These are phyloP conservation scores for Pythium phragmiticola DNA, from an alignment of 352 stramenopile genomes.

Conservation along the genomic window DNA sequence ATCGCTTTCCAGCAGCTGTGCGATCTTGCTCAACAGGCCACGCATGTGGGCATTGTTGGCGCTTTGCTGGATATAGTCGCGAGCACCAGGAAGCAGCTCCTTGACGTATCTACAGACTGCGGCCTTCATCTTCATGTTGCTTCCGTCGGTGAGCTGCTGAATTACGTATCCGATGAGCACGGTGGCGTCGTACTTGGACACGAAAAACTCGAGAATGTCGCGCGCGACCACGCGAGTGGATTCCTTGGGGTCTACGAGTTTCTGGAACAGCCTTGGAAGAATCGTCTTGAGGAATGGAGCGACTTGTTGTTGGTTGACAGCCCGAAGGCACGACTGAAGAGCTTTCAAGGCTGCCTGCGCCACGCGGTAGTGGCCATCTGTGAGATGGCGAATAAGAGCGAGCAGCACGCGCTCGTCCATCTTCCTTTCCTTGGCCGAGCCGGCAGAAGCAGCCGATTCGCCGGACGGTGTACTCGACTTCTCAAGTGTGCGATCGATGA, in stretches of 20 bases:
- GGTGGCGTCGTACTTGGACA: constrained; percentile 44
- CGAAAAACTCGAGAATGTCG: constrained; percentile 63
- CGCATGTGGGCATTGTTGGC: constrained; percentile 69
- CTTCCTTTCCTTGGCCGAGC: constrained; percentile 30
- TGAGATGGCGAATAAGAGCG: constrained; percentile 62
- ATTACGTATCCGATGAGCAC: constrained; percentile 49
- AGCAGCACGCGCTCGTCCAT: constrained; percentile 57
- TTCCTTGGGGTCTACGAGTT: constrained; percentile 78
- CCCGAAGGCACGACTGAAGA: constrained; percentile 50
- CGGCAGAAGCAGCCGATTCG: background rate
- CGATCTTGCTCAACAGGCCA: constrained; percentile 65
- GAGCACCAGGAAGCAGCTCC: constrained; percentile 46
- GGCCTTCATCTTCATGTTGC: constrained; percentile 78
- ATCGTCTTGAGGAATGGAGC: constrained; percentile 53
- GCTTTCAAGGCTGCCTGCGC: constrained; percentile 63
- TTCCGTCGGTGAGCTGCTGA: constrained; percentile 64
- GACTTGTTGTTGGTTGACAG: constrained; percentile 41
- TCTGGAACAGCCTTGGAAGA: constrained; percentile 69
- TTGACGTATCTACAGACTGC: constrained; percentile 69
- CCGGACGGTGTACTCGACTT: background rate
- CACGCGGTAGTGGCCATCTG: constrained; percentile 73
- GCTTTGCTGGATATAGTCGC: constrained; percentile 61
- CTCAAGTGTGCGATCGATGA: constrained; percentile 26
- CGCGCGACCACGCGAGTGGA: constrained; percentile 43
- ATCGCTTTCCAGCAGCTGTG: constrained; percentile 63